phyloP scores from a whole-genome alignment of 176 grass and related monocot genomes.

The Eremochloa ophiuroides region DNA sequence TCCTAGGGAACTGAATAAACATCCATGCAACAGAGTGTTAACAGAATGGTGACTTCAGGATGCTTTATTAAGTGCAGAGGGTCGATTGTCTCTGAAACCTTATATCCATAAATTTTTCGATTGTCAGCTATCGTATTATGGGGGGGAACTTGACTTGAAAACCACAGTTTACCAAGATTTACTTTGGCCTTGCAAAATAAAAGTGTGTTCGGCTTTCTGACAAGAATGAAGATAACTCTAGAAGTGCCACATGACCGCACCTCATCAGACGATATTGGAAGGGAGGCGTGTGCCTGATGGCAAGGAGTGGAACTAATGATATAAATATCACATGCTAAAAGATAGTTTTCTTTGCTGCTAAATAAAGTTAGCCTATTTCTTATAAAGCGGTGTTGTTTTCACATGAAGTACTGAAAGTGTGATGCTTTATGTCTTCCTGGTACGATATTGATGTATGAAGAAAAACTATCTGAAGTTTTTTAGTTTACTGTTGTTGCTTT shows the following conservation, averaged over 20 bases:
- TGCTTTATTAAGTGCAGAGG: background rate
- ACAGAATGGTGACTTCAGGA: background rate
- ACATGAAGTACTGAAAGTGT: background rate
- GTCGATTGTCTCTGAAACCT: background rate
- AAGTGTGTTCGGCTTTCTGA: background rate
- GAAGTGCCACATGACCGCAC: background rate
- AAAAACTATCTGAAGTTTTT: conserved; percentile 12
- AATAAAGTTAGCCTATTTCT: conserved; percentile 15
- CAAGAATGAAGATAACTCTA: conserved; percentile 19
- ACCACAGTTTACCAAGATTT: background rate
- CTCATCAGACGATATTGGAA: background rate
- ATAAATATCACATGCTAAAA: background rate
- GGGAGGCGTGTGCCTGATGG: background rate
- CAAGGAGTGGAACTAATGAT: background rate
- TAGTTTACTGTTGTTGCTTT: background rate
- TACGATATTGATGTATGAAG: background rate
- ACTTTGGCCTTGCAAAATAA: background rate
- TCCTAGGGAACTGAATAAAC: background rate
- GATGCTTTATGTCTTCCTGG: conserved; percentile 1
- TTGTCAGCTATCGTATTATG: background rate
- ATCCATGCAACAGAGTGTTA: conserved; percentile 7
- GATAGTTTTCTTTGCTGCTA: conserved; percentile 28
- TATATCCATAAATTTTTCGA: background rate
- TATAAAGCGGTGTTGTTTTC: conserved; percentile 9
- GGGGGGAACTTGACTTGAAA: background rate